Conservation (phyloP, 2,329 filamentous ascomycete genomes). For the Pestalotiopsis sp. region DNA sequence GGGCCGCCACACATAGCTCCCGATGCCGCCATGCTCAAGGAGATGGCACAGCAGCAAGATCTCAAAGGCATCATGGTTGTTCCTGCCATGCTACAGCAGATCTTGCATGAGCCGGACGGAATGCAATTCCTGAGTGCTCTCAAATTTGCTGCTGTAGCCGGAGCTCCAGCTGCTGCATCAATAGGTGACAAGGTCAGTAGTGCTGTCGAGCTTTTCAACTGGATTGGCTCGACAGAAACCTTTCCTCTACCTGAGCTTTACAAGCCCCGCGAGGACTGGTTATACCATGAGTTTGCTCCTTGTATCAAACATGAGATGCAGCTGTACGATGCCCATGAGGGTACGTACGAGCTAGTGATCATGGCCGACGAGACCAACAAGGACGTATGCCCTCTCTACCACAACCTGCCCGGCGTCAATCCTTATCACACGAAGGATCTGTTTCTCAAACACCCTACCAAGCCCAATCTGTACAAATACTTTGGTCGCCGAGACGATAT, state of each 20-base stretch:
- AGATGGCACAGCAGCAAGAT: slow-evolving; percentile 17
- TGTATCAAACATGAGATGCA: slow-evolving; percentile 26
- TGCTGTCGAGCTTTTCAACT: slow-evolving; percentile 17
- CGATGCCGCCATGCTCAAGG: slow-evolving; percentile 18
- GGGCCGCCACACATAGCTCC: slow-evolving; percentile 21
- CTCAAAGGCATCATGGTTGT: slow-evolving; percentile 17
- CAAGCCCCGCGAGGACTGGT: slow-evolving; percentile 27
- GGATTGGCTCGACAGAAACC: slow-evolving; percentile 25
- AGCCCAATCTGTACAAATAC: slow-evolving; percentile 36
- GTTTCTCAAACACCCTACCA: slow-evolving; percentile 36
- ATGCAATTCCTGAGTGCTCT: slow-evolving; percentile 17
- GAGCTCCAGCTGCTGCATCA: slow-evolving; percentile 15
- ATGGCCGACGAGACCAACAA: slow-evolving; percentile 20
- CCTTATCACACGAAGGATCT: slow-evolving; percentile 40
- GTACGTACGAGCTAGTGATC: slow-evolving; percentile 29
- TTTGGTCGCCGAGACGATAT: slow-evolving; percentile 41
- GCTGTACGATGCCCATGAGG: slow-evolving; percentile 5
- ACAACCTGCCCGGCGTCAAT: slow-evolving; percentile 33
- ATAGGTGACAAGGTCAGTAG: slow-evolving; percentile 14
- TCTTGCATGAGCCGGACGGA: slow-evolving; percentile 18
- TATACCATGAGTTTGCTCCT: slow-evolving; percentile 32
- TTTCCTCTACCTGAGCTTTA: slow-evolving; percentile 20
- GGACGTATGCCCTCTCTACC: slow-evolving; percentile 26
- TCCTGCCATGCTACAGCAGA: slow-evolving; percentile 18
- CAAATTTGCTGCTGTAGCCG: slow-evolving; percentile 19